These are phyloP conservation scores for Fusarium compactum DNA, from an alignment of 2,329 filamentous ascomycete species.

Conservation along the genomic window DNA sequence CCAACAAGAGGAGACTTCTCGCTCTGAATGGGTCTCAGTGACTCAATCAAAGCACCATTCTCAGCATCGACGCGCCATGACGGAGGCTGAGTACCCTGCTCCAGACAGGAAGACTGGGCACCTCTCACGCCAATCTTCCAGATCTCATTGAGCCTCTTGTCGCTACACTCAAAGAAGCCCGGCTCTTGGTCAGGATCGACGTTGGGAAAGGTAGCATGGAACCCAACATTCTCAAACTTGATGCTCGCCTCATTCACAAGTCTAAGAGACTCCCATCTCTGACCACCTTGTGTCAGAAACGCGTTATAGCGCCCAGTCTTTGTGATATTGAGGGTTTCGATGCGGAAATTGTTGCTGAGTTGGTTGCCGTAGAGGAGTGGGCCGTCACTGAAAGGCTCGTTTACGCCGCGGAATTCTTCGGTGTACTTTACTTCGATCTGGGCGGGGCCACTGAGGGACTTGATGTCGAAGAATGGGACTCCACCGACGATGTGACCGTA, in stretches of 20 bases:
- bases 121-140: not conserved
- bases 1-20: not conserved
- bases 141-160: slow-evolving; percentile 6
- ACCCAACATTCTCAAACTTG: not conserved
- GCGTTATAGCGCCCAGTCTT: slow-evolving; percentile 2
- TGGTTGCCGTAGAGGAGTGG: slow-evolving; percentile 11
- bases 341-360: slow-evolving; percentile 6
- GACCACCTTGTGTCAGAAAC: slow-evolving; percentile 10
- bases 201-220: not conserved
- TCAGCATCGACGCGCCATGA: slow-evolving; percentile 5
- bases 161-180: slow-evolving; percentile 1
- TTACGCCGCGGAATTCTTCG: not conserved
- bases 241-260: slow-evolving; percentile 5
- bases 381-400: slow-evolving; percentile 10
- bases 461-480: slow-evolving; percentile 1
- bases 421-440: slow-evolving; percentile 7
- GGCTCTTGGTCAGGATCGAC: slow-evolving; percentile 1
- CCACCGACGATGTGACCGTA: slow-evolving; percentile 11
- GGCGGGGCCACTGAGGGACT: not conserved
- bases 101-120: not conserved
- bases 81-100: not conserved
- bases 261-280: slow-evolving; percentile 4
- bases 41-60: not conserved
- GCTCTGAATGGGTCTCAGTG: slow-evolving; percentile 7
- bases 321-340: slow-evolving; percentile 16